These are phyloP conservation scores for Podaxis sp. DNA, from an alignment of 768 basidiomycete genomes.

Conservation along the genomic window DNA sequence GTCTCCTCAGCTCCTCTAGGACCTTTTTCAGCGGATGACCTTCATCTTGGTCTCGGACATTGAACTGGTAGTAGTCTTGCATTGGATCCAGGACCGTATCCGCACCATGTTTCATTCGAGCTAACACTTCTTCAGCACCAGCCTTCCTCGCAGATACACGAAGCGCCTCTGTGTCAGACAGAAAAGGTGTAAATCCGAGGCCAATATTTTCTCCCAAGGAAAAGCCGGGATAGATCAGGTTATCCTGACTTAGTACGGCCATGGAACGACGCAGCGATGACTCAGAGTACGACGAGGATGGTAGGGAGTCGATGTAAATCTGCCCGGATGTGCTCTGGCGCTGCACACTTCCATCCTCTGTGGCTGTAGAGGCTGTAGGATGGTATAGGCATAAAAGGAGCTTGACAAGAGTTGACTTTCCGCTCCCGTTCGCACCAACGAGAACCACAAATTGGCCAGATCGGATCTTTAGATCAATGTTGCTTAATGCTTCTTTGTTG, in stretches of 20 bases:
- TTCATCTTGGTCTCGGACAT: slow-evolving; percentile 29
- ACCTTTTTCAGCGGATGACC: slow-evolving; percentile 27
- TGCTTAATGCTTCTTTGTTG: slow-evolving; percentile 24
- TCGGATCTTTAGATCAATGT: slow-evolving; percentile 35
- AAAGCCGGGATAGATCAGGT: slow-evolving; percentile 43
- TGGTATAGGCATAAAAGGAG: slow-evolving; percentile 37
- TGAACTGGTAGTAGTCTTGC: slow-evolving; percentile 23
- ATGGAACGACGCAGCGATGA: slow-evolving; percentile 43
- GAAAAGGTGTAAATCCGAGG: slow-evolving; percentile 27
- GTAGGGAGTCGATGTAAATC: slow-evolving; percentile 42
- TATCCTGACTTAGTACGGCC: slow-evolving; percentile 50
- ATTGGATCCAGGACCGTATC: slow-evolving; percentile 39
- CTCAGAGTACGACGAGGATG: slow-evolving; percentile 36
- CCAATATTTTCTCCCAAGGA: slow-evolving; percentile 42
- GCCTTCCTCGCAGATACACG: slow-evolving; percentile 36
- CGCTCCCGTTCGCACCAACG: slow-evolving; percentile 42
- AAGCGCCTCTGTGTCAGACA: slow-evolving; percentile 23
- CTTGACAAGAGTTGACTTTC: slow-evolving; percentile 39
- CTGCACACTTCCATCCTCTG: no score
- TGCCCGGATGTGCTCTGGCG: slow-evolving; percentile 31
- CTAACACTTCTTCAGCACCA: slow-evolving; percentile 40
- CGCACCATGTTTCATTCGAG: slow-evolving; percentile 37
- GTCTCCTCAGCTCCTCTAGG: slow-evolving; percentile 25
- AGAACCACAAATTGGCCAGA: slow-evolving; percentile 38
- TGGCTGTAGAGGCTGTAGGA: slow-evolving; percentile 2